Conservation (phyloP, 768 basidiomycete species). For the Tephrocybe sp. region DNA sequence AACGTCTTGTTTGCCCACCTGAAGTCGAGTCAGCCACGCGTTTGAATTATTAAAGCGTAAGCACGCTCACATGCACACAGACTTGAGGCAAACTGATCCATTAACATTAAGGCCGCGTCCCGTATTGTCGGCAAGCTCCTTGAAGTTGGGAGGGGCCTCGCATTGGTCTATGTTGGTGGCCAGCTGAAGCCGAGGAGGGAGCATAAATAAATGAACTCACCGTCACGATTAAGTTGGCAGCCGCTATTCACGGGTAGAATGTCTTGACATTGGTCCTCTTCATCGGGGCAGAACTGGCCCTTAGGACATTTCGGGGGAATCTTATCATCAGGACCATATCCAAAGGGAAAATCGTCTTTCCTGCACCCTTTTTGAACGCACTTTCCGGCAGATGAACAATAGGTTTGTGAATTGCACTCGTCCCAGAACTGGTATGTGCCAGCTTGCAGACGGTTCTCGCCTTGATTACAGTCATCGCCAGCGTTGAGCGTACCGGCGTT, state of each 20-base stretch:
- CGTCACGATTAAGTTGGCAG: constrained; percentile 88
- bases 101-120: constrained; percentile 75
- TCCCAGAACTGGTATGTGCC: constrained; percentile 81
- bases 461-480: constrained; percentile 48
- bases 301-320: constrained; percentile 62
- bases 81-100: constrained; percentile 83
- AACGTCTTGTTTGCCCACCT: constrained; percentile 82
- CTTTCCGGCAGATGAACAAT: constrained; percentile 53
- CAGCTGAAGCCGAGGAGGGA: neutral
- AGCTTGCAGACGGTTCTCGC: constrained; percentile 65
- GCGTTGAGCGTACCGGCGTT: constrained; percentile 47
- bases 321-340: constrained; percentile 43
- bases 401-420: constrained; percentile 73
- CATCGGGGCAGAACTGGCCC: constrained; percentile 83
- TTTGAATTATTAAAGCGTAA: neutral
- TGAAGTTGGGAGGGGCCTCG: constrained; percentile 62
- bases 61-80: constrained; percentile 74
- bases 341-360: constrained; percentile 76
- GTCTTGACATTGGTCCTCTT: constrained; percentile 66
- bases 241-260: constrained; percentile 59
- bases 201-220: constrained; percentile 38
- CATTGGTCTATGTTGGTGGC: constrained; percentile 64
- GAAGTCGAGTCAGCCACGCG: constrained; percentile 1
- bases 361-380: constrained; percentile 73
- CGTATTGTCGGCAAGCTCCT: constrained; percentile 60